Base-by-base conservation (phyloP, 495 filamentous ascomycete species). In the Lophium mytilinum region DNA sequence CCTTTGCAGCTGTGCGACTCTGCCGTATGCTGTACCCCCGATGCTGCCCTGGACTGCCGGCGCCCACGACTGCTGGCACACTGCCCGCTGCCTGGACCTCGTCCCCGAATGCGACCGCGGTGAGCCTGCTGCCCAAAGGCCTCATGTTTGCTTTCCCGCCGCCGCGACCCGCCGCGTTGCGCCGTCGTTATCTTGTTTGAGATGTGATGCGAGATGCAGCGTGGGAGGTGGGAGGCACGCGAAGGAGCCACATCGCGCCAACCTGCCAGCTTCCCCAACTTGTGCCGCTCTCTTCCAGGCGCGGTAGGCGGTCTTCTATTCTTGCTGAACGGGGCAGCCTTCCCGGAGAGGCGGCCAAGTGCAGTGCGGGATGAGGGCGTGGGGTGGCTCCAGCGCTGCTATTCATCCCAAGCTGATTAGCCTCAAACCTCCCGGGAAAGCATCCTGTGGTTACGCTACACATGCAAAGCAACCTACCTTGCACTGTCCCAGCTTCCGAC, bases 291-390 rank as follows among this genome's bases (percentile, higher is more conserved):
- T 19, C 14, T 30, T 48, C 19, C 9, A 18, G 8, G 17, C 45
- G 21, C 21, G 24, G 24, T 30, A 30, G 24, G 24, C 14, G 8
- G 39, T 11, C 45, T 24, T 12, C 45, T 24, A 9, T 24, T 8
- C 17, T 21, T 48, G 45, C 45, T 48, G 24, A 48, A 18, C 45
- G 45, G 45, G 33, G 15, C 21, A 24, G 17, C 15, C 6, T 9
- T 18, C 6, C 24, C 24, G 24, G 9, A 48, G 18, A 9, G 45
- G 45, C 15, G 45, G 18, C 19, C 21, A 9, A 24, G 12, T 18
- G n/a, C 39, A 33, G 41, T 9, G 54, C 21, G 59, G 39, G 60
- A n/a, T 1, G 48, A 35, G 55, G 55, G 60, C 60, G 60, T 63
- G 60, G 60, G 60, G 56, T 63, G 60, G 17, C 3, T 56, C 47